phyloP scores from a whole-genome alignment of 495 filamentous ascomycete species.

The Mycothermus thermophilus region DNA sequence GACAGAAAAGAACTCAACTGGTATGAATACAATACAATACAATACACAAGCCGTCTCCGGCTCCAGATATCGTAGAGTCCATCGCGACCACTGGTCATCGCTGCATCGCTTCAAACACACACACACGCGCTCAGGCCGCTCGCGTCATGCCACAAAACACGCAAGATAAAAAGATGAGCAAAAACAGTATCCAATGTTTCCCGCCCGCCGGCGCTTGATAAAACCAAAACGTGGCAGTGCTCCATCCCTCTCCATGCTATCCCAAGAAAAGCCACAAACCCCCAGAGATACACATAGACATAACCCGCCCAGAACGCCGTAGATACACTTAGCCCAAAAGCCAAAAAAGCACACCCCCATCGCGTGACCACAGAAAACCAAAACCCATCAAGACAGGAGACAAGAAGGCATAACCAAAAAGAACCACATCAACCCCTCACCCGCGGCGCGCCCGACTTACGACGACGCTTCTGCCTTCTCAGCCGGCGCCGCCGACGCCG shows the following conservation, averaged over 20 bases:
- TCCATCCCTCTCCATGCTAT: conserved; percentile 8
- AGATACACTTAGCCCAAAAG: conserved; percentile 8
- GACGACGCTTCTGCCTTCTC: conserved; percentile 24
- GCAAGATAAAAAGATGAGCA: too few species aligned
- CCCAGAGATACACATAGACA: conserved; percentile 1
- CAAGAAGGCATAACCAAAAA: neutral
- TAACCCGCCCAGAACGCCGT: conserved; percentile 11
- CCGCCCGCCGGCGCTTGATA: neutral
- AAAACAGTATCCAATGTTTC: neutral
- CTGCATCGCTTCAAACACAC: too few species aligned
- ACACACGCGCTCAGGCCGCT: too few species aligned
- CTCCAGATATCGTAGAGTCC: too few species aligned
- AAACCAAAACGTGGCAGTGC: conserved; percentile 2
- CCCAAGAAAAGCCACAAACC: conserved; percentile 1
- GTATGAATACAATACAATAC: conserved; percentile 16
- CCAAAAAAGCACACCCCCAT: conserved; percentile 9
- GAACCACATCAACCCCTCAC: conserved; percentile 6
- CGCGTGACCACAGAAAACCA: conserved; percentile 7
- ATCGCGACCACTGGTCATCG: too few species aligned
- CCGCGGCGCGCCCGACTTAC: too few species aligned
- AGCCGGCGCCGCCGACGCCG: conserved; percentile 24
- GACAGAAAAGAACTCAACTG: conserved; percentile 6
- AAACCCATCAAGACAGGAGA: conserved; percentile 12
- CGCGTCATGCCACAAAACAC: too few species aligned
- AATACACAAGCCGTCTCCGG: neutral